Conservation (phyloP, 2,329 filamentous ascomycete genomes). For the Cephalotrichum gorgonifer region DNA sequence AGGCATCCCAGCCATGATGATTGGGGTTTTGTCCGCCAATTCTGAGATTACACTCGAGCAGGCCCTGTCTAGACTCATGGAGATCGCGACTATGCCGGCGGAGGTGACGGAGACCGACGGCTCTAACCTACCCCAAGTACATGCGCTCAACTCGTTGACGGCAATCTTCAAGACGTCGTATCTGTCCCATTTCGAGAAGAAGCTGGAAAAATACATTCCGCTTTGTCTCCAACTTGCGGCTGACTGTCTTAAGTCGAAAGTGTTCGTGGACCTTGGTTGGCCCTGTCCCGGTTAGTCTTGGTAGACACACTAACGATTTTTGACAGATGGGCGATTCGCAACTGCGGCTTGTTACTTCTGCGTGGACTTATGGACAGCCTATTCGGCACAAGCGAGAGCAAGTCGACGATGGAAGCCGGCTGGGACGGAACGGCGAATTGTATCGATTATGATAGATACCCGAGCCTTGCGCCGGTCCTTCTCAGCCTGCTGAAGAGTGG, state of each 20-base stretch:
- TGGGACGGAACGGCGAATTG: slow-evolving; percentile 55
- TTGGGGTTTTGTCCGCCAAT: slow-evolving; percentile 66
- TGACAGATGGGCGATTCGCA: slow-evolving; percentile 92
- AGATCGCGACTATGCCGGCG: slow-evolving; percentile 45
- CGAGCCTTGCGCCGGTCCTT: slow-evolving; percentile 53
- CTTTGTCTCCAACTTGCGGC: slow-evolving; percentile 71
- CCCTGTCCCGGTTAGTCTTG: background rate
- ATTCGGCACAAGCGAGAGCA: slow-evolving; percentile 67
- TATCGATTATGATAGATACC: slow-evolving; percentile 61
- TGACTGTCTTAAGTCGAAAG: slow-evolving; percentile 64
- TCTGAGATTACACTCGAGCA: slow-evolving; percentile 36
- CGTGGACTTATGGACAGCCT: slow-evolving; percentile 73
- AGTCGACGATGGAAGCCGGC: slow-evolving; percentile 46
- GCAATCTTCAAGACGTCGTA: slow-evolving; percentile 81
- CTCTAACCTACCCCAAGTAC: slow-evolving; percentile 74
- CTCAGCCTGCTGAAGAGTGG: slow-evolving; percentile 49
- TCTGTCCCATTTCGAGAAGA: slow-evolving; percentile 59
- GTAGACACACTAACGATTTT: slow-evolving; percentile 5
- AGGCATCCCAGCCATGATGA: slow-evolving; percentile 79
- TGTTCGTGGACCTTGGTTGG: slow-evolving; percentile 36
- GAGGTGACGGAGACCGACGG: slow-evolving; percentile 46
- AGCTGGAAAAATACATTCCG: slow-evolving; percentile 65
- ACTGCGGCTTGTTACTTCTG: slow-evolving; percentile 83
- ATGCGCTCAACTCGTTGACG: slow-evolving; percentile 87
- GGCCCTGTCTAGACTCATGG: slow-evolving; percentile 52